These are phyloP conservation scores for Mucor circinelloides DNA, from an alignment of 371 early-diverging fungal genomes.

Conservation along the genomic window DNA sequence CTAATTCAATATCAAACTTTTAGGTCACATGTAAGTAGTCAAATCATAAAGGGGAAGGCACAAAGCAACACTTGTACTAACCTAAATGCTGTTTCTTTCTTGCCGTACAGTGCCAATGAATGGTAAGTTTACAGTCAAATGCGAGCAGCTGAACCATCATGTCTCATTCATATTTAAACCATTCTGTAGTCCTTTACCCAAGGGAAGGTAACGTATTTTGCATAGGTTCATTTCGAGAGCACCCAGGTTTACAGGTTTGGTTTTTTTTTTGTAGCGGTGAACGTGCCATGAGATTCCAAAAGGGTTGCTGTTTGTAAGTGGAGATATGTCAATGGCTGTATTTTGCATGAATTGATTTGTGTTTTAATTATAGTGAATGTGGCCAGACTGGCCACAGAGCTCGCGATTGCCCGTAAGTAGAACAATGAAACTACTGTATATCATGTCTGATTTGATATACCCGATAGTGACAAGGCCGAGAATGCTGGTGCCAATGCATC, in stretches of 20 bases:
- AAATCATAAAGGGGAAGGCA: neutral
- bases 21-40: conserved; percentile 46
- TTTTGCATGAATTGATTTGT: neutral
- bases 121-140: conserved; percentile 27
- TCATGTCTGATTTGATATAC: neutral
- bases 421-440: neutral
- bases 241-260: neutral
- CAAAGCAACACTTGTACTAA: neutral
- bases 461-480: neutral
- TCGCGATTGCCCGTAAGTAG: conserved; percentile 45
- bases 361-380: conserved; percentile 36
- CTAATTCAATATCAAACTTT: neutral
- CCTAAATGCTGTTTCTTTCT: neutral
- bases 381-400: conserved; percentile 44
- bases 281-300: conserved; percentile 46
- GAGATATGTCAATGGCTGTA: neutral
- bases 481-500: conserved; percentile 7
- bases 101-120: conserved; percentile 34
- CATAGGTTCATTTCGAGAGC: neutral
- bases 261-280: conserved; percentile 31
- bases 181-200: conserved; percentile 34
- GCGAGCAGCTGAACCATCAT: too few relatives aligned
- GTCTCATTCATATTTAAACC: neutral
- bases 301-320: conserved; percentile 48
- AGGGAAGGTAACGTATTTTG: conserved; percentile 34